Conservation (phyloP, 352 stramenopile species). For the Pythium dissotocum region DNA sequence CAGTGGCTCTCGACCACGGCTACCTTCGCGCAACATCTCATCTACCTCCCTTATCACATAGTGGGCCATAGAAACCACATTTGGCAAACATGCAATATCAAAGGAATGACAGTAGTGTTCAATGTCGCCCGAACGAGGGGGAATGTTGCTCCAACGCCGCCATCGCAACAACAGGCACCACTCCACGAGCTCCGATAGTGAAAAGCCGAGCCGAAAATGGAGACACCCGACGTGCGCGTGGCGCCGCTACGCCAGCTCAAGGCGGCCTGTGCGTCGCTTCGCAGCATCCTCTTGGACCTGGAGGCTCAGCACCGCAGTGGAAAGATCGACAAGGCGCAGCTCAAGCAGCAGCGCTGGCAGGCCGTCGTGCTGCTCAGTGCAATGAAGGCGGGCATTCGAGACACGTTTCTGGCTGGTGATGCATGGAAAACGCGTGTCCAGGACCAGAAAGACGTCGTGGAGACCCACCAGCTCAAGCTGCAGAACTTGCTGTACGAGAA, state of each 20-base stretch:
- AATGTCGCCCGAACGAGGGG: not conserved
- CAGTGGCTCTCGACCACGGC: slow-evolving; percentile 9
- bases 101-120: not conserved
- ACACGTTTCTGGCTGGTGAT: slow-evolving; percentile 74
- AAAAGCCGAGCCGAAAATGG: slow-evolving; percentile 1
- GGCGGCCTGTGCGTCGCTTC: slow-evolving; percentile 45
- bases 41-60: slow-evolving; percentile 5
- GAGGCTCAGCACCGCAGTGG: slow-evolving; percentile 14
- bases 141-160: slow-evolving; percentile 17
- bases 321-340: slow-evolving; percentile 39
- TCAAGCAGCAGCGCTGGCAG: slow-evolving; percentile 58
- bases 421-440: slow-evolving; percentile 63
- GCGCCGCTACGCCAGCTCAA: slow-evolving; percentile 56
- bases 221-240: slow-evolving; percentile 12
- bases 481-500: slow-evolving; percentile 87
- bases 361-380: slow-evolving; percentile 53
- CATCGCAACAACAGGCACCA: not conserved
- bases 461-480: slow-evolving; percentile 73
- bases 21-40: slow-evolving; percentile 25
- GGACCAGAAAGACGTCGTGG: slow-evolving; percentile 72
- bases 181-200: not conserved
- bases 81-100: not conserved
- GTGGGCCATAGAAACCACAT: not conserved
- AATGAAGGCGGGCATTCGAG: slow-evolving; percentile 56
- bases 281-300: slow-evolving; percentile 35